Percentiles rank a stretch among this genome's conserved stretches.
phyloP scores from a whole-genome alignment of 306 rosid genomes.

The Fragaria iinumae region DNA sequence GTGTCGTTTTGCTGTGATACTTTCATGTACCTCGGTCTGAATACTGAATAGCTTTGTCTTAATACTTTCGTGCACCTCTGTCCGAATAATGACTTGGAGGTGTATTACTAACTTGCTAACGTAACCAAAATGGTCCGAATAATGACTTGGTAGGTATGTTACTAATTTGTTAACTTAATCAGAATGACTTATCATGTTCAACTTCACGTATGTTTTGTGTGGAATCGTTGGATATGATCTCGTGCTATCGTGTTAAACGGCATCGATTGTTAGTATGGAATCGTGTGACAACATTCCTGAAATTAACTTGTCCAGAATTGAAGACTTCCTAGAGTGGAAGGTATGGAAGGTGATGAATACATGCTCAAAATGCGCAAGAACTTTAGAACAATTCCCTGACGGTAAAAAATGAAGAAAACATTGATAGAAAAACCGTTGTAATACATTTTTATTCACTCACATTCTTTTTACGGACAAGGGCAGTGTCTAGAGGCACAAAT shows the following conservation, averaged over 20 bases:
- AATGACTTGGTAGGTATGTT: too few relatives aligned
- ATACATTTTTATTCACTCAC: constrained; percentile 28
- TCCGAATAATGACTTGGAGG: too few relatives aligned
- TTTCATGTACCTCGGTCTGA: too few relatives aligned
- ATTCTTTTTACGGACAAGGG: background rate
- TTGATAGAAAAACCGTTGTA: background rate
- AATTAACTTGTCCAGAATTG: background rate
- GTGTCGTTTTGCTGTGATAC: too few relatives aligned
- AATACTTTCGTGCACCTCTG: too few relatives aligned
- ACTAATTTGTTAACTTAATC: too few relatives aligned
- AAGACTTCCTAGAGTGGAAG: background rate
- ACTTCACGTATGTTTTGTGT: too few relatives aligned
- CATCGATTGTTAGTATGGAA: background rate
- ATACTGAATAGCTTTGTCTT: too few relatives aligned
- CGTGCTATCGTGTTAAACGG: background rate
- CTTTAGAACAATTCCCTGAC: background rate
- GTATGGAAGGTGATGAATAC: background rate
- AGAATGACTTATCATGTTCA: too few relatives aligned
- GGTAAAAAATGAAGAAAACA: background rate
- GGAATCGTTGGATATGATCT: background rate
- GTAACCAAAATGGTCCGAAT: too few relatives aligned
- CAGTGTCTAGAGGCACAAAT: constrained; percentile 25
- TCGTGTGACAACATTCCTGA: background rate
- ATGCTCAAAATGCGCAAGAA: background rate
- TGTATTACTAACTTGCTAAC: too few relatives aligned